Evolutionary conservation across 345 rosid genomes (phyloP).

Genomic region (Linum trigynum): DNA sequence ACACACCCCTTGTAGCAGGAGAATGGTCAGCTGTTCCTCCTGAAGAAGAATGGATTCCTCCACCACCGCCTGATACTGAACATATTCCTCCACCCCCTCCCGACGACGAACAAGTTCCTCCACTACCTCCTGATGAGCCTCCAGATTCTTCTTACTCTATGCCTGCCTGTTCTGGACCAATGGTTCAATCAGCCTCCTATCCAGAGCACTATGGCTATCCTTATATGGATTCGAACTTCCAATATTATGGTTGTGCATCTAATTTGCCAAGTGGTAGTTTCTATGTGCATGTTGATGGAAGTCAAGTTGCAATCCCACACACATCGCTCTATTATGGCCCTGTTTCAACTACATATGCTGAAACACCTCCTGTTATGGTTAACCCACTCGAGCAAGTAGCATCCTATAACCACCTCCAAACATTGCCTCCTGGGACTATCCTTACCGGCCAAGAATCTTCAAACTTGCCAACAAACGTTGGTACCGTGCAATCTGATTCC

Average conservation of each 20-base stretch:
- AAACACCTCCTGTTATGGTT: conserved; percentile 39
- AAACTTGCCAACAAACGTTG: conserved; percentile 31
- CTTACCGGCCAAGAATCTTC: conserved; percentile 33
- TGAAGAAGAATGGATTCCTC: conserved; percentile 88
- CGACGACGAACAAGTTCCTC: conserved; percentile 39
- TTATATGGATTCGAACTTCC: conserved; percentile 44
- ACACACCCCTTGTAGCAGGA: conserved; percentile 14
- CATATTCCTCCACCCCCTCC: conserved; percentile 84
- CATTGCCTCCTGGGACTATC: conserved; percentile 35
- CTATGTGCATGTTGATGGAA: conserved; percentile 57
- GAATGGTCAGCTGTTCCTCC: conserved; percentile 42
- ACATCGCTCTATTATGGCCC: conserved; percentile 47
- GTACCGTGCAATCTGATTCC: conserved; percentile 24
- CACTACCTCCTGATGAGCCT: conserved; percentile 53
- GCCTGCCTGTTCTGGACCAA: conserved; percentile 36
- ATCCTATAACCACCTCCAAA: conserved; percentile 41
- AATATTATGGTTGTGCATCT: conserved; percentile 42
- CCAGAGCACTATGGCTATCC: conserved; percentile 40
- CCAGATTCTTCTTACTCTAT: conserved; percentile 44
- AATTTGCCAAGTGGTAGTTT: conserved; percentile 34
- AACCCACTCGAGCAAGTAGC: conserved; percentile 37
- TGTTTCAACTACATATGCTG: conserved; percentile 46
- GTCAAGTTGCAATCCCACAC: conserved; percentile 49
- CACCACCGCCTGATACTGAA: conserved; percentile 79
- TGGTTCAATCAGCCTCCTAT: conserved; percentile 39